Base-by-base conservation (phyloP, 2,329 filamentous ascomycete genomes). In the Trichoderma sp. region DNA sequence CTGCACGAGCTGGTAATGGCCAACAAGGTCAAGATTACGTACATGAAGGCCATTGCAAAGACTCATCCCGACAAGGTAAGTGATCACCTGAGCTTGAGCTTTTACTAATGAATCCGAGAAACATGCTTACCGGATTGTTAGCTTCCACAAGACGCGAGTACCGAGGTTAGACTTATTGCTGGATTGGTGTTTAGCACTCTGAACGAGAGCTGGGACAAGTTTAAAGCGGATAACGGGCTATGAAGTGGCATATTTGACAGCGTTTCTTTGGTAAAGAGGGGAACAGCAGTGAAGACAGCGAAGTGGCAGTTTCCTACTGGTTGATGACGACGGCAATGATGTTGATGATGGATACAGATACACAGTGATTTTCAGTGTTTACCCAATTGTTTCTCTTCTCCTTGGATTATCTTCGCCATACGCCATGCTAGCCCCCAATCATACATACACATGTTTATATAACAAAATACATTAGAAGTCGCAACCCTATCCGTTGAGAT, bases 21-120 rank as follows among this genome's bases (percentile, higher is more conserved):
- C 41, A 95, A 94, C 79, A 98, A 96, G 88, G 97, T 98, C 83
- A 99, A 99, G 90, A 93, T 99, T 78, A 89, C 94, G 76, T 99
- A 99, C 83, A 98, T 99, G 97, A 98, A 98, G 90, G 97, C 96
- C 6, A 98, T 99, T 89, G 94, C 93, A 12, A 98, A 98, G 88
- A 97, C 97, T 79, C 97, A 99, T 88, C 97, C 97, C 76, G 97
- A 99, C 84, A 99, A 99, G 93, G 97, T 98, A 35, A 75, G 75
- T n/a, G 2, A 50, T 21, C 21, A n/a, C 3, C 21, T 35, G 41
- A 35, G 5, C 8, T 38, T 31, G 24, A 21, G 14, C n/a, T n/a
- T n/a, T n/a, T n/a, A 9, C 5, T 0, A 24, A 24, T 18, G 7
- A 38, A 4, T 1, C 3, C 14, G n/a, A 38, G 29, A 35, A 24